A percentile compares a stretch with the other conserved stretches of the same genome.
Conservation (phyloP, 805 yeast species). For the Kuraishia cidri region DNA sequence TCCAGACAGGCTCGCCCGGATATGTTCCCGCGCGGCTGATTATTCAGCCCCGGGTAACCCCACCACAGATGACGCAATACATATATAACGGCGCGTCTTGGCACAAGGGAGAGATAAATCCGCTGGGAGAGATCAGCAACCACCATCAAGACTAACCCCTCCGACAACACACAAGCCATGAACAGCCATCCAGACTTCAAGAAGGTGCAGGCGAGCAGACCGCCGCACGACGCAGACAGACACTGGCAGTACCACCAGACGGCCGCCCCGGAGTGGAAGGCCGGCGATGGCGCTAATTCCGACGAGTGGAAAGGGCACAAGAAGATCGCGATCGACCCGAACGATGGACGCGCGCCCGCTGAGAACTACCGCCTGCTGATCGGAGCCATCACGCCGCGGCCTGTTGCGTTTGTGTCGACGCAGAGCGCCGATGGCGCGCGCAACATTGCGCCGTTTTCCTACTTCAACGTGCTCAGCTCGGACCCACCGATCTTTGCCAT, state of each 20-base stretch:
- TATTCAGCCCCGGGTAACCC: too few relatives aligned
- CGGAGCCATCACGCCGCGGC: conserved; percentile 51
- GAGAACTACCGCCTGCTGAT: conserved; percentile 41
- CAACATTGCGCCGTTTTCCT: conserved; percentile 58
- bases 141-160: too few relatives aligned
- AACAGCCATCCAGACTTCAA: neutral
- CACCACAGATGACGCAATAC: too few relatives aligned
- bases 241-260: conserved; percentile 6
- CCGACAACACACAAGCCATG: too few relatives aligned
- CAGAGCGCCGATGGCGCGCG: conserved; percentile 27
- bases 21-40: too few relatives aligned
- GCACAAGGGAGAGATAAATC: too few relatives aligned
- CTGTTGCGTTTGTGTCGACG: conserved; percentile 50
- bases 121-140: too few relatives aligned
- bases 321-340: conserved; percentile 42
- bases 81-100: too few relatives aligned
- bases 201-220: conserved; percentile 3
- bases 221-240: conserved; percentile 4
- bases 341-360: conserved; percentile 9
- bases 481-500: conserved; percentile 54
- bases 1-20: too few relatives aligned
- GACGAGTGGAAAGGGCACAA: conserved; percentile 33
- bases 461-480: conserved; percentile 31
- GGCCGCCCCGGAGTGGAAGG: conserved; percentile 28
- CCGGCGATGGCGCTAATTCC: conserved; percentile 36